Base-by-base conservation (phyloP, 2,329 filamentous ascomycete species). In the Fusarium papillatum region DNA sequence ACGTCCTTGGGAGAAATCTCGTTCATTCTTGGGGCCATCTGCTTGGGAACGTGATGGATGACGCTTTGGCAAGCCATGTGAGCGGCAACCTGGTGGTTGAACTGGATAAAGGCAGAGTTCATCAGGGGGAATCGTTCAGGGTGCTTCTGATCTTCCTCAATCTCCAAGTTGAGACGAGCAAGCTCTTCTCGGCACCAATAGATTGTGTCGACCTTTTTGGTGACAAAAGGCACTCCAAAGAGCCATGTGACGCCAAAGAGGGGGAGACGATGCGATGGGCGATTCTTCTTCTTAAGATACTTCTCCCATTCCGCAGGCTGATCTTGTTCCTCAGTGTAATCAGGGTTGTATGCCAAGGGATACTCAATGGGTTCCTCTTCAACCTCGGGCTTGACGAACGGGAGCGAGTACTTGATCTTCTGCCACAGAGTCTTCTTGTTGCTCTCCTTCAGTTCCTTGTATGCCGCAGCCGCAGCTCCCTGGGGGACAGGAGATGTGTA, bases 21-120 rank as follows among this genome's bases (percentile, higher is more conserved):
- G n/a, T 98, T 94, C 48, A 95, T 90, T 34, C 97, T 92, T 1
- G 97, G 97, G 1, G 95, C 90, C 97, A 99, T 99, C 57, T 98
- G 94, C 78, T 95, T 95, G 1, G 97, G 97, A 1, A 98, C 84
- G 80, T 99, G 97, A 82, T 98, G 95, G 46, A 94, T 95, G 57
- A 97, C 89, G 60, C 95, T 93, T 82, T 99, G 97, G 82, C 95
- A 98, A 69, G 96, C 97, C 97, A 99, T 98, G 80, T 99, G 97
- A 0, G 97, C 97, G 8, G 96, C 96, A 2, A 98, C 95, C 82
- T 99, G 97, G 81, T 98, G 94, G 81, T 99, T 98, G 88, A 99
- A 99, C 82, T 99, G 97, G 72, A 99, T 95, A 79, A 99, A 99
- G 1, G 97, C 97, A 1, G 96, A 98, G 80, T 95, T 98, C 95